Evolutionary conservation across 495 filamentous ascomycete genomes (phyloP), one percentile per base, ranked within the genome.

Genomic region (Echria macrotheca): DNA sequence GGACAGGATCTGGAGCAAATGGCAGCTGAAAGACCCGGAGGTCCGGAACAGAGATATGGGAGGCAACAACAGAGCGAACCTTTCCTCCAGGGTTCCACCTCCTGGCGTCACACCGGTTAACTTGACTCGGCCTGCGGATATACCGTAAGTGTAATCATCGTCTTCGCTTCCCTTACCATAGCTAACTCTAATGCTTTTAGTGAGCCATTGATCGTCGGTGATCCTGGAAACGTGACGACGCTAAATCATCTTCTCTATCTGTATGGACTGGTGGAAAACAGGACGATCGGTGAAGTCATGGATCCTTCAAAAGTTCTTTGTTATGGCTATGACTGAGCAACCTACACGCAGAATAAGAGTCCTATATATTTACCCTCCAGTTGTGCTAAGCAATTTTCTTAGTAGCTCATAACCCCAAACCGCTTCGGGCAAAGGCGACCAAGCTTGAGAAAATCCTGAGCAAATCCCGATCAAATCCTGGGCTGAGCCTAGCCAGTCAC

Each of bases 151-250:
- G 9, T 11, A 3, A 10, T 35, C 31, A 10, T 35, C 9, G 3
- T 35, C 3, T 3, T 11, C 31, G 3, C 3, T 15, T 4, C 7
- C 6, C 6, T 7, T 4, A 4, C 9, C 31, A 35, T 11, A n/a
- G 31, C 31, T 35, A 10, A 35, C 9, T 35, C 3, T 35, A 4
- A 10, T 3, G 9, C 31, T 11, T 11, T 15, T 18, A 40, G 37
- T 40, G 37, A 40, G 37, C 40, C 40, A n/a, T 14, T 28, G 7
- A 44, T 32, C 26, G 25, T 32, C 9, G 43, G 43, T 32, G 43
- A 46, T 22, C 25, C 43, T 4, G 26, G 43, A 7, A 46, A 46
- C 26, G 29, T 35, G 43, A 46, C 43, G 26, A 46, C 43, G n/a
- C 26, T 46, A 17, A 33, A 33, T 19, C 43, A 46, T 33, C 4